Percentiles rank a stretch among this genome's conserved stretches.
Evolutionary conservation across 2,329 filamentous ascomycete species (phyloP).

Genomic region (Fusarium liriodendri): DNA sequence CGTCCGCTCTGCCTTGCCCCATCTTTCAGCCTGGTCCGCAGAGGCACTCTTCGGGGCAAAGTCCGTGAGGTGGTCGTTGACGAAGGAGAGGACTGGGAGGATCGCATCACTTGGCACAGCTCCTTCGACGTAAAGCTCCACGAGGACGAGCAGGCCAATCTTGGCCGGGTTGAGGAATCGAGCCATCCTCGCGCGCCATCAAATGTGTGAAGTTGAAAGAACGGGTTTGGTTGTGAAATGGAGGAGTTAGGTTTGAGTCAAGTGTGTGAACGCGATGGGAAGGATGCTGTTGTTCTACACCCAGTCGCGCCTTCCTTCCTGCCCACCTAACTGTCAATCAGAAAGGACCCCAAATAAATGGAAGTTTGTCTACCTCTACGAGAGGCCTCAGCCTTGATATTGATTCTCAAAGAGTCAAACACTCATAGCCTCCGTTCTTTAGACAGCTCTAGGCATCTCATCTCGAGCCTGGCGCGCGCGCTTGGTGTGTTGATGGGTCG

Average conservation of each 20-base stretch:
- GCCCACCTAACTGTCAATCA: constrained; percentile 23
- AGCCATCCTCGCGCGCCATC: constrained; percentile 64
- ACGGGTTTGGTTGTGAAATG: background rate
- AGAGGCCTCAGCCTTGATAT: background rate
- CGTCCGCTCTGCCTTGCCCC: constrained; percentile 61
- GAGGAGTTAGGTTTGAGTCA: background rate
- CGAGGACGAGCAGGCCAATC: constrained; percentile 82
- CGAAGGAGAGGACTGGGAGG: constrained; percentile 81
- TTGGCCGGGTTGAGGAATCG: constrained; percentile 91
- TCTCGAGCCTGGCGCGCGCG: background rate
- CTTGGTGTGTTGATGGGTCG: constrained; percentile 4
- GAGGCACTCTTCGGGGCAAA: constrained; percentile 44
- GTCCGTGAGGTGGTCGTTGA: constrained; percentile 77
- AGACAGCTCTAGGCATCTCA: background rate
- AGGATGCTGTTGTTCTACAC: background rate
- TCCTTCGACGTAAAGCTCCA: constrained; percentile 83
- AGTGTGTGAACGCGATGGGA: background rate
- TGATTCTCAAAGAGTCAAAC: background rate
- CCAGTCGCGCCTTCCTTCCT: constrained; percentile 27
- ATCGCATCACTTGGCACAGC: constrained; percentile 76
- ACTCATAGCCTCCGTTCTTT: background rate
- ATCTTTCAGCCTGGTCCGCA: constrained; percentile 49
- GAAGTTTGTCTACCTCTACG: background rate
- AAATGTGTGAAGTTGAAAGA: background rate
- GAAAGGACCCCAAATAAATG: background rate